Conservation (phyloP, 164 flowering plant genomes). For the Umbellularia californica region DNA sequence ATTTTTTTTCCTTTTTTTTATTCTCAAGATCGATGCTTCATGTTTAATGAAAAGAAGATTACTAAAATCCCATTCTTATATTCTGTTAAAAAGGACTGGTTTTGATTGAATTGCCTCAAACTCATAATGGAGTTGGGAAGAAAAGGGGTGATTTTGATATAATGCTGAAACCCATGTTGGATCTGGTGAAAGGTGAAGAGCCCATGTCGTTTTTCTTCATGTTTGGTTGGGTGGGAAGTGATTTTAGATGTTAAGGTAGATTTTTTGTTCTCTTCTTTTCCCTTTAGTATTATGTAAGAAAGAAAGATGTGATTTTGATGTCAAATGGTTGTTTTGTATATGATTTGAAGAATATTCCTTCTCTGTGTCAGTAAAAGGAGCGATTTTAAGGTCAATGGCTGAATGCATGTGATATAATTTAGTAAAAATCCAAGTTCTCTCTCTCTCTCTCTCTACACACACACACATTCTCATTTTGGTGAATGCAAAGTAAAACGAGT, state of each 20-base stretch:
- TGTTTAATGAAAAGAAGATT: neutral
- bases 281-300: neutral
- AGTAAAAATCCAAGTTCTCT: neutral
- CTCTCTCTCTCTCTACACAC: neutral
- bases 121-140: neutral
- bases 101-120: slow-evolving; percentile 1
- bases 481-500: too few species aligned
- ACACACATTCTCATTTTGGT: too few species aligned
- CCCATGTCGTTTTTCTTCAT: neutral
- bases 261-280: neutral
- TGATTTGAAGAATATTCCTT: neutral
- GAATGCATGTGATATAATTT: neutral
- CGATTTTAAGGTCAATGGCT: neutral
- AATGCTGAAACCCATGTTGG: neutral
- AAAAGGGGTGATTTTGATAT: neutral
- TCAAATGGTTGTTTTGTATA: neutral
- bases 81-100: neutral
- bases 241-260: neutral
- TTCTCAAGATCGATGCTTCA: neutral
- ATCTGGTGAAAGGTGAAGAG: neutral
- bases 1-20: neutral
- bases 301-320: neutral
- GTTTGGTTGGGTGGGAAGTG: neutral
- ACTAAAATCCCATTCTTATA: neutral
- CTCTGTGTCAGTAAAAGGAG: neutral